Evolutionary conservation across 1,139 yeast genomes (phyloP), one percentile per base, ranked within the genome.

Genomic region (Blastobotrys raffinosifermentans): DNA sequence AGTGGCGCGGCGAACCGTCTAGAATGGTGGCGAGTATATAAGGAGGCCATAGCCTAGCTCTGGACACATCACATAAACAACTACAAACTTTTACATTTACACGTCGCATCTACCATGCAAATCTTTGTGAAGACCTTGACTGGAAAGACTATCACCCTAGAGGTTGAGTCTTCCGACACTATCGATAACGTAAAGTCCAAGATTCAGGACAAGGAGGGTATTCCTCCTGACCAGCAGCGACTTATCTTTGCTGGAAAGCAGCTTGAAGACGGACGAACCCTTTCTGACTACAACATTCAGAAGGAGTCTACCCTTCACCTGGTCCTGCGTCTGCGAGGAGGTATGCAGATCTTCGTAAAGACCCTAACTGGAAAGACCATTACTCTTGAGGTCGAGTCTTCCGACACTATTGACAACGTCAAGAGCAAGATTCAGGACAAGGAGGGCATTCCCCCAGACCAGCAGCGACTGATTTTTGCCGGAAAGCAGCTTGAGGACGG

Each of bases 1-100:
- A 56, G 83, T 83, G 76, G 83, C 83, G 58, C 91, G 81, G 68
- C 93, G 82, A 81, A 82, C 55, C 91, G 91, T 61, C 89, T 91
- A 61, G 91, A 81, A 69, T 91, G 81, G 69, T 91, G 81, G 70
- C 77, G 93, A 72, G 81, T 60, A 81, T 81, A 93, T 71, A 83
- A 83, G 72, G 93, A 82, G 67, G 73, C 83, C 55, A 94, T 83
- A 65, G 94, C n/a, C n/a, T n/a, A n/a, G n/a, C n/a, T n/a, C n/a
- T n/a, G n/a, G n/a, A n/a, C n/a, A n/a, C n/a, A n/a, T n/a, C n/a
- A n/a, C n/a, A n/a, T n/a, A n/a, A n/a, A n/a, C n/a, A n/a, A n/a
- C n/a, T n/a, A n/a, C n/a, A n/a, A n/a, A n/a, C n/a, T n/a, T n/a
- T n/a, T n/a, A n/a, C n/a, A n/a, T n/a, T n/a, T n/a, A n/a, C n/a